Percentiles rank a stretch among this genome's conserved stretches.
Conservation (phyloP, 257 asterid genomes). For the Salvia rosmarinus region DNA sequence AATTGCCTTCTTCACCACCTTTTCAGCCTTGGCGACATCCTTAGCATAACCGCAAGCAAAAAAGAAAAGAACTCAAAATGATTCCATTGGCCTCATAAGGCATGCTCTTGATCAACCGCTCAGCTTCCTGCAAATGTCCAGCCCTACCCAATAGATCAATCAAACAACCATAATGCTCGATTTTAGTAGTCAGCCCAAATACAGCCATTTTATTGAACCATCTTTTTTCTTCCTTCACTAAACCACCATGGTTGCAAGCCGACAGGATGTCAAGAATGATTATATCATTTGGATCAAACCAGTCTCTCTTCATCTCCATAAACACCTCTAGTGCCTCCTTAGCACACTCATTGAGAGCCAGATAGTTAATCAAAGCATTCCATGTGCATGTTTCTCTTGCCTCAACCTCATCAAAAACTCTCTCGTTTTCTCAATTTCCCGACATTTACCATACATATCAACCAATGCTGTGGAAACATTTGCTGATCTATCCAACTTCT, state of each 20-base stretch:
- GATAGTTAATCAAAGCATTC: constrained; percentile 89
- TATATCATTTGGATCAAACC: constrained; percentile 59
- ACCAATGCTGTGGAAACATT: constrained; percentile 83
- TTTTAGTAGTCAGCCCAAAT: constrained; percentile 50
- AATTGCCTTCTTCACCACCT: constrained; percentile 62
- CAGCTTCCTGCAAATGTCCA: constrained; percentile 85
- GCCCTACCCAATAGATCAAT: constrained; percentile 88
- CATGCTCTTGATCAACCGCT: constrained; percentile 68
- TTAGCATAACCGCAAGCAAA: constrained; percentile 83
- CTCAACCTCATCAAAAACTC: constrained; percentile 50
- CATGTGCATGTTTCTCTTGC: constrained; percentile 67
- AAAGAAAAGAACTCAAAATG: constrained; percentile 79
- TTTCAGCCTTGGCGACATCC: constrained; percentile 80
- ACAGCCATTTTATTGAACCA: constrained; percentile 74
- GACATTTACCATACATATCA: constrained; percentile 92
- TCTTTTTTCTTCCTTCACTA: constrained; percentile 82
- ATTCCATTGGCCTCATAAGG: constrained; percentile 90
- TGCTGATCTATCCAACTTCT: constrained; percentile 61
- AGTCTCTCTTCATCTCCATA: constrained; percentile 56
- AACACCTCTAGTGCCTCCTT: constrained; percentile 72
- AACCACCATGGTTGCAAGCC: constrained; percentile 95
- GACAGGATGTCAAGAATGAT: constrained; percentile 88
- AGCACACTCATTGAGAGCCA: constrained; percentile 87
- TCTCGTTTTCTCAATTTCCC: constrained; percentile 71
- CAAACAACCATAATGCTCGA: constrained; percentile 88